Evolutionary conservation across 176 grass and related monocot genomes (phyloP).

Genomic region (Carex kokanica): DNA sequence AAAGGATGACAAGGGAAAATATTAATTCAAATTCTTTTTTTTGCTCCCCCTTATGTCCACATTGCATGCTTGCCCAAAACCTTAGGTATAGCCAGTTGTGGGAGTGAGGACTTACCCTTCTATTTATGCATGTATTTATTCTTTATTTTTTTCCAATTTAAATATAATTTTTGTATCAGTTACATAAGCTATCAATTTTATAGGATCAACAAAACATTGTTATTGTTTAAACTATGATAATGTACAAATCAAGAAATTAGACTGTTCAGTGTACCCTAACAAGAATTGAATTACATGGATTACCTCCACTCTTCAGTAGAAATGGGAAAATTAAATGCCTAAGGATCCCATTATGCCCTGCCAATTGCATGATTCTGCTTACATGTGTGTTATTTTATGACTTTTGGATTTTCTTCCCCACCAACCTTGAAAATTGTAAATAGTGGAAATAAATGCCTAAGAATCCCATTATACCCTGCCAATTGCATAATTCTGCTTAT

Average conservation of each 20-base stretch:
- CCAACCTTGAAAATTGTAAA: background rate
- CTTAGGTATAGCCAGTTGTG: background rate
- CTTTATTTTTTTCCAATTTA: background rate
- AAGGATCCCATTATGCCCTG: background rate
- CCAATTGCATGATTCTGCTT: slow-evolving; percentile 1
- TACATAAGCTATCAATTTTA: background rate
- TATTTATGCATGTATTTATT: background rate
- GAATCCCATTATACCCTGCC: background rate
- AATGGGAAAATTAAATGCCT: background rate
- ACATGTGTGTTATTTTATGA: background rate
- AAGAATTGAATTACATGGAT: background rate
- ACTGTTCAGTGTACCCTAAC: background rate
- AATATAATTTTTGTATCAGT: background rate
- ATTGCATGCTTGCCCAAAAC: background rate
- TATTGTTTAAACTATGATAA: background rate
- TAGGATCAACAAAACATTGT: background rate
- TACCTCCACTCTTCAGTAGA: background rate
- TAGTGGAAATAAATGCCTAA: background rate
- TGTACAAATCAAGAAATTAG: background rate
- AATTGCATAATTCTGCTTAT: slow-evolving; percentile 6
- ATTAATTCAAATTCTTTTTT: background rate
- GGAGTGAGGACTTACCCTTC: background rate
- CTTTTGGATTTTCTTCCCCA: background rate
- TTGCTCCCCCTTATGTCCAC: background rate
- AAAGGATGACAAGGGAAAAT: background rate